Evolutionary conservation across 805 yeast species (phyloP), one percentile per base, ranked within the genome.

Genomic region (Cyberlindnera maclurae): DNA sequence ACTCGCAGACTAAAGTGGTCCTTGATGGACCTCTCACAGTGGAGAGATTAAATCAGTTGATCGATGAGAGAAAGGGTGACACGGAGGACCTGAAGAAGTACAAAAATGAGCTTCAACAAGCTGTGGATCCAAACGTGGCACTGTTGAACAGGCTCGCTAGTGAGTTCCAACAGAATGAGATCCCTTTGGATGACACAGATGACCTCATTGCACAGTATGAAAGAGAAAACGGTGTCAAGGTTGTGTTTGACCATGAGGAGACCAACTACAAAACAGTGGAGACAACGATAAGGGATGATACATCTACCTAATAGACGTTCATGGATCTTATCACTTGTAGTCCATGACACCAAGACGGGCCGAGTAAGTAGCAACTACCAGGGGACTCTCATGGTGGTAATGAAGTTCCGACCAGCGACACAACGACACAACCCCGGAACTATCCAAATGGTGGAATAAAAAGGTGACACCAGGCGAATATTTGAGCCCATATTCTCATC

Each of bases 141-240:
- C 30, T 52, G n/a, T 15, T 52, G 4, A 40, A 45, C 4, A 24
- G 35, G 13, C 30, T 54, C 13, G 43, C 54, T 2, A 15, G 18
- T 2, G 58, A 54, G 30, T 54, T 54, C 26, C 17, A 47, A 16
- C 26, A 29, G 4, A 49, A 47, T 26, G 40, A 38, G 3, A 22
- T 47, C 0, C 38, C 51, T 4, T 4, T 12, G 5, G 52, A 50
- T 15, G 36, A 52, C 32, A 38, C 47, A 1, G 47, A 47, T 17
- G 40, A 36, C 2, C 11, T 45, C 13, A 27, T 52, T 1, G 26
- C 12, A 8, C 17, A 42, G 15, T 51, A 44, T 34, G 52, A 47
- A 34, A 40, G 33, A 27, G 42, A 40, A 5, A 49, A 52, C 15
- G 39, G 39, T 12, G 45, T 46, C 11, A 42, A 34, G 22, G 42